phyloP scores from a whole-genome alignment of 1,139 yeast species.

The Suhomyces panamericanus region DNA sequence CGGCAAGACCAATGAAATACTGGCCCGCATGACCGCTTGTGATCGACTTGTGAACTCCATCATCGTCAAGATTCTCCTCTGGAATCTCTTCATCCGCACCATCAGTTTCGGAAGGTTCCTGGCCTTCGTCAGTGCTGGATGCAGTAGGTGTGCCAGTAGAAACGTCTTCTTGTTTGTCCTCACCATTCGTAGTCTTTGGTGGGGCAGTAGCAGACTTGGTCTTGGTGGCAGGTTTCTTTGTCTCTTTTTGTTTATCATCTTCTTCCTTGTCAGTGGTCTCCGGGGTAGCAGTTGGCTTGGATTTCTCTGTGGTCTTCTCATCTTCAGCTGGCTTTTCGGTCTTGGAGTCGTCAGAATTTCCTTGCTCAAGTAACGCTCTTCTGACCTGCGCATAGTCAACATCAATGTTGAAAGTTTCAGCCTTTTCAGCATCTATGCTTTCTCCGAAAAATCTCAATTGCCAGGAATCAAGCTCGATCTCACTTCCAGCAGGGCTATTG shows the following conservation, averaged over 20 bases:
- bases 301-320: neutral
- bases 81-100: neutral
- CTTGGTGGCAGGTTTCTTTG: neutral
- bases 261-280: conserved; percentile 2
- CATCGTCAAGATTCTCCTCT: conserved; percentile 17
- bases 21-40: conserved; percentile 48
- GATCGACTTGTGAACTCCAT: conserved; percentile 22
- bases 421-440: conserved; percentile 60
- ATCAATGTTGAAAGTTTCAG: conserved; percentile 45
- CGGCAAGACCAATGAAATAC: conserved; percentile 60
- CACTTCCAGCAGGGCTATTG: conserved; percentile 22
- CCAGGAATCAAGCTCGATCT: conserved; percentile 66
- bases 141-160: neutral
- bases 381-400: conserved; percentile 44
- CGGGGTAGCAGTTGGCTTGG: conserved; percentile 6
- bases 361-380: conserved; percentile 26
- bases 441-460: conserved; percentile 83
- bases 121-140: neutral
- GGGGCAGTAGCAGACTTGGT: neutral
- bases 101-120: neutral
- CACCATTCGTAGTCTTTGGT: neutral
- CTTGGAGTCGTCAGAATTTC: conserved; percentile 1
- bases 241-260: neutral
- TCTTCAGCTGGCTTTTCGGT: conserved; percentile 7
- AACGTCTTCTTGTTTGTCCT: conserved; percentile 5